phyloP scores from a whole-genome alignment of 495 filamentous ascomycete species.

The Penicillium maclennaniae region DNA sequence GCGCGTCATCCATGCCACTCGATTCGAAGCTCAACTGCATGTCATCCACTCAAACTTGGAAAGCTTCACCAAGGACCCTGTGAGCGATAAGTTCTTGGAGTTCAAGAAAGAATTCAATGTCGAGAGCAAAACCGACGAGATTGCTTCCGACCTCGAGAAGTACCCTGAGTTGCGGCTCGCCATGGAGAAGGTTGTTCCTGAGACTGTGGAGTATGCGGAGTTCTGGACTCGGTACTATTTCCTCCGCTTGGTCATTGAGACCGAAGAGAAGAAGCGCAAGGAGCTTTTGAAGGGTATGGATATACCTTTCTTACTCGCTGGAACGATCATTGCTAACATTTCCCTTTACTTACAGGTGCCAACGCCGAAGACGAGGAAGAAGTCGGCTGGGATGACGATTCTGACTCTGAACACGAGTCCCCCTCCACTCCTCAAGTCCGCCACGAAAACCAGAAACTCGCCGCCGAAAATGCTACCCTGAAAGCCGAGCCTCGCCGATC shows the following conservation, averaged over 20 bases:
- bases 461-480: slow-evolving; percentile 31
- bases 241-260: slow-evolving; percentile 87
- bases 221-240: slow-evolving; percentile 99
- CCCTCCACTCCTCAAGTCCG: slow-evolving; percentile 48
- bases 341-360: slow-evolving; percentile 41
- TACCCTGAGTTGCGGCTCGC: slow-evolving; percentile 83
- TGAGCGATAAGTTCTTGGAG: slow-evolving; percentile 64
- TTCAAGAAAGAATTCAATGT: slow-evolving; percentile 77
- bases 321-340: slow-evolving; percentile 6
- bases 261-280: slow-evolving; percentile 84
- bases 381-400: slow-evolving; percentile 81
- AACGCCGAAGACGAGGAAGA: slow-evolving; percentile 70
- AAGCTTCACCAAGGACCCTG: slow-evolving; percentile 80
- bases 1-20: slow-evolving; percentile 85
- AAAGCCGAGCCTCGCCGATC: slow-evolving; percentile 73
- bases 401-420: slow-evolving; percentile 57
- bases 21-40: slow-evolving; percentile 94
- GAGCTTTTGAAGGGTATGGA: slow-evolving; percentile 85
- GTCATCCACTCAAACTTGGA: slow-evolving; percentile 84
- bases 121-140: slow-evolving; percentile 80
- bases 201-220: slow-evolving; percentile 75
- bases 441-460: slow-evolving; percentile 9
- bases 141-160: slow-evolving; percentile 76
- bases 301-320: not conserved
- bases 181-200: slow-evolving; percentile 95